phyloP scores from a whole-genome alignment of 371 early-diverging fungal genomes.

The Lichtheimia ornata region DNA sequence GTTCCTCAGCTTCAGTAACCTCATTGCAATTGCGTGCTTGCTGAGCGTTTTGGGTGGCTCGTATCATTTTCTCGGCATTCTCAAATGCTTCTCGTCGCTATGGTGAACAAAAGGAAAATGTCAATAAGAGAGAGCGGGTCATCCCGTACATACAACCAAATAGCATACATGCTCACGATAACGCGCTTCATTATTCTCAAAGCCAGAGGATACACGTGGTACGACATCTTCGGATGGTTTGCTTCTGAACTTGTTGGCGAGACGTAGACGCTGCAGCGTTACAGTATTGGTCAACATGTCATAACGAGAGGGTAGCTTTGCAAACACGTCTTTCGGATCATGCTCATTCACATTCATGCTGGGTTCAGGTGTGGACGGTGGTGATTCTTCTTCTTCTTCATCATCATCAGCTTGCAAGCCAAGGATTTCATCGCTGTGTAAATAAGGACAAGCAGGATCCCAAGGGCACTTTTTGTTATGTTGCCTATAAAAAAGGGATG shows the following conservation, averaged over 20 bases:
- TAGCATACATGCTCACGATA: too few relatives aligned
- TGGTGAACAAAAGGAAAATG: neutral
- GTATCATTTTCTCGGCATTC: neutral
- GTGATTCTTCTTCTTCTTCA: too few relatives aligned
- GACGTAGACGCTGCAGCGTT: too few relatives aligned
- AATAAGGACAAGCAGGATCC: neutral
- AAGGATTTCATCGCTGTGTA: neutral
- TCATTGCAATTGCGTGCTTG: neutral
- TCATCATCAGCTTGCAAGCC: neutral
- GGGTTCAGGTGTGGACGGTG: too few relatives aligned
- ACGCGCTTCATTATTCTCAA: neutral
- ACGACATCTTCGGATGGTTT: neutral
- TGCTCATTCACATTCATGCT: neutral
- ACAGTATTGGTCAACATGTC: too few relatives aligned
- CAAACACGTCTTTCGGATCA: neutral
- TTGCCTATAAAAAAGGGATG: neutral
- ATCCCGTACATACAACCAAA: too few relatives aligned
- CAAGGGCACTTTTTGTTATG: neutral
- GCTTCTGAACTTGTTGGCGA: neutral
- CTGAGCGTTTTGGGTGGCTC: neutral
- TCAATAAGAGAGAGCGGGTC: neutral
- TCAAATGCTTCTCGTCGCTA: neutral
- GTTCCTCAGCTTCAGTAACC: neutral
- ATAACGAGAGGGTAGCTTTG: neutral
- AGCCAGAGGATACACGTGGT: slow-evolving; percentile 1